Base-by-base conservation (phyloP, 768 basidiomycete species). In the Pulveroboletus sp. region DNA sequence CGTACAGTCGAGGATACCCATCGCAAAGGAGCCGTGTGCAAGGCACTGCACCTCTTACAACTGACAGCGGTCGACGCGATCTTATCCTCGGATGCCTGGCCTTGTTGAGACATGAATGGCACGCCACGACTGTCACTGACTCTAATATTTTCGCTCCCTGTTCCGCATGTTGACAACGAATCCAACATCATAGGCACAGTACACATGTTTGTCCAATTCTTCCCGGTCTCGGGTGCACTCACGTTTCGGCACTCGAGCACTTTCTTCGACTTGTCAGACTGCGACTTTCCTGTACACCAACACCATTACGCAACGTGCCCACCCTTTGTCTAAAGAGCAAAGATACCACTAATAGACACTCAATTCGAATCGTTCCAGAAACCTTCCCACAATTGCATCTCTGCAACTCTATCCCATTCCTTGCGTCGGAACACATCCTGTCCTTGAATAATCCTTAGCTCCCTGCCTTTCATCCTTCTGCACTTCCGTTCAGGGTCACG, bases 381-480 rank as follows among this genome's bases (percentile, higher is more conserved):
- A 1, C 46, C 60, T 6, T 58, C 57, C 71, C 71, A 74, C 11
- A 56, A 37, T 28, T 48, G 51, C 67, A 74, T 66, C 30, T 47
- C 57, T 6, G 55, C 50, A 3, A 66, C 65, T 5, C 68, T 64
- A 6, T 72, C 63, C 36, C 66, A 71, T 9, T 63, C 63, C 8
- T 64, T 68, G 24, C 62, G 77, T 30, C 83, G 72, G 42, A 91
- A 79, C 27, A 89, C 71, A 52, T 81, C 78, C 59, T 88, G 83
- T 9, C 84, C 84, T 58, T 89, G 87, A 1, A 99, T 73, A 21
- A 98, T 74, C 48, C 86, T 79, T 49, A 99, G 70, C 67, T 99
- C 95, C 49, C 94, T 75, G 24, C 84, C 85, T 35, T 85, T 78
- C 88, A 95, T 92, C 46, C 93, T 75, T 52, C 75, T 75, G 2